A percentile compares a stretch with the other conserved stretches of the same genome.
Conservation (phyloP, 2,329 filamentous ascomycete genomes). For the Westerdykella ornata region DNA sequence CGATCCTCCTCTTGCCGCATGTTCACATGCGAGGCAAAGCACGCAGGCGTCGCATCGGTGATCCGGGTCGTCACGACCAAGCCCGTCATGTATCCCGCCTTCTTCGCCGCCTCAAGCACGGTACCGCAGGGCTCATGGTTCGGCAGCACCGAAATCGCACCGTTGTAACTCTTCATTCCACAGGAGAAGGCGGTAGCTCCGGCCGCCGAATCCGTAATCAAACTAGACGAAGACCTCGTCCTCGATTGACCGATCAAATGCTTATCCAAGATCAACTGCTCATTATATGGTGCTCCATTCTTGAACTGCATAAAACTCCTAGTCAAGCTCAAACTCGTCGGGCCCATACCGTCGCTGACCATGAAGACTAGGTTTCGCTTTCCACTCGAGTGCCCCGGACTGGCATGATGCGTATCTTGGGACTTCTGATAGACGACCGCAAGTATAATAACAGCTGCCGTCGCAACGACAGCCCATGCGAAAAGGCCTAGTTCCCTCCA, state of each 20-base stretch:
- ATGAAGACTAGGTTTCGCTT: constrained; percentile 98
- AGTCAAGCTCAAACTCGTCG: constrained; percentile 80
- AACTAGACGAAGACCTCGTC: constrained; percentile 73
- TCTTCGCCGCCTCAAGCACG: constrained; percentile 86
- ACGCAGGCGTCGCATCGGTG: constrained; percentile 92
- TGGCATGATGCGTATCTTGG: constrained; percentile 25
- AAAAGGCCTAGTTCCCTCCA: constrained; percentile 74
- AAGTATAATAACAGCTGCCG: constrained; percentile 68
- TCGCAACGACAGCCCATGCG: constrained; percentile 75
- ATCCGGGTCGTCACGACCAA: constrained; percentile 91
- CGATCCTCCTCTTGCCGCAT: constrained; percentile 74
- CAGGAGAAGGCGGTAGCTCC: constrained; percentile 96
- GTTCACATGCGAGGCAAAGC: constrained; percentile 85
- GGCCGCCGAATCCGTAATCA: constrained; percentile 94
- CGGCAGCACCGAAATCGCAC: constrained; percentile 83
- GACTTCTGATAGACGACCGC: constrained; percentile 72
- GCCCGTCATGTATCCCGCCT: constrained; percentile 84
- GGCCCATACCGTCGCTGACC: constrained; percentile 98
- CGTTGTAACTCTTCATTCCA: constrained; percentile 90
- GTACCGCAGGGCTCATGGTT: constrained; percentile 84
- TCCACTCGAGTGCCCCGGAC: constrained; percentile 40
- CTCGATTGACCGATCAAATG: constrained; percentile 87
- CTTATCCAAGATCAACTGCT: constrained; percentile 73
- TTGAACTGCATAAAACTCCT: constrained; percentile 77
- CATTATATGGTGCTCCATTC: constrained; percentile 63